Base-by-base conservation (phyloP, 768 basidiomycete species). In the Pilatotrama ljubarskyi region DNA sequence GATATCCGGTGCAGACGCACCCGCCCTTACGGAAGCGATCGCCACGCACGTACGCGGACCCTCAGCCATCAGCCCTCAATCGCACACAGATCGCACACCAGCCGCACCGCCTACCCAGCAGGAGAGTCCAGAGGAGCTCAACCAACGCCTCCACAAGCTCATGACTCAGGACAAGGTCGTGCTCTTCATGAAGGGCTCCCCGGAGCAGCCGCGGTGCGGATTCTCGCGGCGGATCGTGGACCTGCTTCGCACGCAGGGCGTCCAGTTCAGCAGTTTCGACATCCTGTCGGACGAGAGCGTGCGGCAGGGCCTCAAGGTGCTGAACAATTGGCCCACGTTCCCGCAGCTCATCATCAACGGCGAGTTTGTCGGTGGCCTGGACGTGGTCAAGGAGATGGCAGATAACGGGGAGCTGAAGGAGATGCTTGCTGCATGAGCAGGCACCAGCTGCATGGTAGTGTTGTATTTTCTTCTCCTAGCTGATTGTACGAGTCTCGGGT, bases 311-410 rank as follows among this genome's bases (percentile, higher is more conserved):
- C 79, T 87, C 79, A 82, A 82, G 74, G 76, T 75, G 67, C 67
- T 84, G 58, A 85, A 86, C 66, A 77, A 84, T 64, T 86, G 84
- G 85, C 85, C 85, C 29, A 86, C 82, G 9, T 83, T 79, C 73
- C 82, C 82, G 2, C 74, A 80, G 79, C 72, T 96, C 20, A 89
- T 95, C 64, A 78, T 94, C 51, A 85, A 91, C 2, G 95, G 97
- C 20, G 93, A 98, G 72, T 81, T 99, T 17, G 86, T 97, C 15
- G 96, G 96, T n/a, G 96, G 96, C 4, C 75, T 98, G 51, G 96
- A 99, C 70, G 87, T 98, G 51, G 83, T 95, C 22, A 83, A 85
- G 72, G 96, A 98, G 76, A 90, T 95, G 90, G 83, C 82, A 14
- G 83, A 88, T 32, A 87, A 70, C 59, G 93, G 88, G 20, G 95